Evolutionary conservation across 441 rosid species (phyloP), one percentile per base, ranked within the genome.

Genomic region (Populus hybrid): DNA sequence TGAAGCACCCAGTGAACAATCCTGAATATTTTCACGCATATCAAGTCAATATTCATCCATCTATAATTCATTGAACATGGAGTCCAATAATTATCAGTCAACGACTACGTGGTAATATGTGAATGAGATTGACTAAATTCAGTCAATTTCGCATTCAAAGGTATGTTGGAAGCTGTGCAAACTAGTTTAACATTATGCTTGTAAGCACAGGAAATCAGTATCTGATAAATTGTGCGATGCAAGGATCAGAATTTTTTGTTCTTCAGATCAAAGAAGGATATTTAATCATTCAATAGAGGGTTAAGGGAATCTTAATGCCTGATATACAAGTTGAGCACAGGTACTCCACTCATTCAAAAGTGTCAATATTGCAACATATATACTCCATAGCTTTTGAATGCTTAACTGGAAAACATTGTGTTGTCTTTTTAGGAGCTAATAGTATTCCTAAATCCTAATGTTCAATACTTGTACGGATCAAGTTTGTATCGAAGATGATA

Each of bases 1-100:
- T 69, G 84, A 94, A 96, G 91, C 96, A 91, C 3, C 99, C 99
- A 14, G 92, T 84, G 89, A 94, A 93, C 69, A 96, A 87, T 65
- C 99, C 99, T 96, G 93, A 79, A 74, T 65, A 77, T 23, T 66
- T 74, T 69, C 10, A 50, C 66, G 73, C 40, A 42, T 40, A 64
- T 36, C 53, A 64, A 31, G 36, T 80, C 76, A 73, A 61, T 68
- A 67, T 42, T 73, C 28, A 78, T 74, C 64, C 56, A 65, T 21
- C 61, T 63, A 18, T 31, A 16, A 69, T 70, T 64, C 75, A 36
- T 29, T 65, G 26, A 24, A 42, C 18, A 24, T 31, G 31, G 64
- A 33, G 68, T 40, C 26, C 56, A 42, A 73, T 45, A 45, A 64
- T 28, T 64, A 16, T 26, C 72, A n/a, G 53, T 16, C 7, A 2